phyloP scores from a whole-genome alignment of 495 filamentous ascomycete species.

The Xylaria sp. region DNA sequence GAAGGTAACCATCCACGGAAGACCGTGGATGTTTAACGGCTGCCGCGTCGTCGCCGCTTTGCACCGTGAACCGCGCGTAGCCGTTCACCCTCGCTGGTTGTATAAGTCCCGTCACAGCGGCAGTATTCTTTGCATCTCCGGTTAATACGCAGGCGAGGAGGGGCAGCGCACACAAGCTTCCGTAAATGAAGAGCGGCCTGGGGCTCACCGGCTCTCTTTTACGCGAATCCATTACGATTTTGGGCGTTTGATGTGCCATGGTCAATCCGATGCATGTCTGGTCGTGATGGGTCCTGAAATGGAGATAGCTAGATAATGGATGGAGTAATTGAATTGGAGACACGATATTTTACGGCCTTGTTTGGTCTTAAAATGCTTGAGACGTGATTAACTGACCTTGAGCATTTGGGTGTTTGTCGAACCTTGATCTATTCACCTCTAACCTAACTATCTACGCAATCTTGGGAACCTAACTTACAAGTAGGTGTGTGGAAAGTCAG shows the following conservation, averaged over 20 bases:
- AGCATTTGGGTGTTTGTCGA: neutral
- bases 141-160: constrained; percentile 32
- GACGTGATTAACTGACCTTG: neutral
- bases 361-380: neutral
- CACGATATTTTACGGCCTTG: neutral
- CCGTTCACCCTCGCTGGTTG: neutral
- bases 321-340: neutral
- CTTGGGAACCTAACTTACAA: neutral
- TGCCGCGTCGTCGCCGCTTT: neutral
- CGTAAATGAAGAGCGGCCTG: constrained; percentile 34
- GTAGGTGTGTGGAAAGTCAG: neutral
- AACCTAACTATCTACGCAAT: neutral
- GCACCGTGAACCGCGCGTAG: neutral
- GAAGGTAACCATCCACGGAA: constrained; percentile 1
- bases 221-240: neutral
- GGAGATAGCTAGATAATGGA: too few species aligned
- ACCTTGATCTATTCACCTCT: neutral
- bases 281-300: neutral
- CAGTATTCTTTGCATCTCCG: neutral
- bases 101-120: neutral
- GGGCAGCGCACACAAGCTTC: constrained; percentile 30
- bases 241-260: neutral
- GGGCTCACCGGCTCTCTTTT: neutral
- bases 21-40: neutral
- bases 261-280: neutral